Conservation (phyloP, 2,329 filamentous ascomycete genomes). For the Fusarium falciforme region DNA sequence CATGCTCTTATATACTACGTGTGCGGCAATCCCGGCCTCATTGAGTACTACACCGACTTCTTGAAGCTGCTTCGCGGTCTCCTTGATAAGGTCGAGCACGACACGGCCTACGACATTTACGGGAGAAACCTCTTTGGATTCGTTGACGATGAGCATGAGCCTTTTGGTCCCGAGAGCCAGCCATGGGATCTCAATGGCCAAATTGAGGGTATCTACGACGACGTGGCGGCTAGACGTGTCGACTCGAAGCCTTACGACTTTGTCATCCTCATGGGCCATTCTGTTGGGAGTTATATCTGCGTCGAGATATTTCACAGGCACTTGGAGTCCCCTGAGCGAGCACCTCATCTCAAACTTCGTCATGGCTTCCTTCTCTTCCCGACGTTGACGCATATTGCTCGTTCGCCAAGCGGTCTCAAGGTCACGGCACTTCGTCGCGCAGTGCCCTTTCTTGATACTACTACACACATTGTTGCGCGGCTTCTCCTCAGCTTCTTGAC, state of each 20-base stretch:
- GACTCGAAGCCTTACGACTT: slow-evolving; percentile 60
- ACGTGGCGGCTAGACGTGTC: slow-evolving; percentile 49
- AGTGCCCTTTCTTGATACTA: slow-evolving; percentile 54
- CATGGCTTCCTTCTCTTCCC: slow-evolving; percentile 77
- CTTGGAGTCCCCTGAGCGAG: slow-evolving; percentile 50
- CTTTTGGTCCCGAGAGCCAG: slow-evolving; percentile 54
- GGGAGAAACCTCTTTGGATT: slow-evolving; percentile 71
- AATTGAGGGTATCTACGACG: slow-evolving; percentile 57
- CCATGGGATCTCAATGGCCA: slow-evolving; percentile 66
- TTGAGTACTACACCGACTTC: slow-evolving; percentile 79
- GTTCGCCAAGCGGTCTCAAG: slow-evolving; percentile 68
- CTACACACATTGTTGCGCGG: slow-evolving; percentile 56
- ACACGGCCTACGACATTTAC: slow-evolving; percentile 63
- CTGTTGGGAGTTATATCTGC: slow-evolving; percentile 77
- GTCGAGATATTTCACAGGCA: slow-evolving; percentile 75
- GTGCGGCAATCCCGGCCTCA: slow-evolving; percentile 80
- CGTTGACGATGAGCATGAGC: slow-evolving; percentile 62
- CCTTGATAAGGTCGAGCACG: slow-evolving; percentile 57
- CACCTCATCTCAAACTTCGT: slow-evolving; percentile 55
- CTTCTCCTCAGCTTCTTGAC: slow-evolving; percentile 58
- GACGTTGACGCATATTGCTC: slow-evolving; percentile 77
- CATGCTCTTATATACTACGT: slow-evolving; percentile 75
- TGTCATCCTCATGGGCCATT: slow-evolving; percentile 78
- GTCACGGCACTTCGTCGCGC: slow-evolving; percentile 51
- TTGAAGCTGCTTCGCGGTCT: slow-evolving; percentile 66